Percentiles rank a stretch among this genome's conserved stretches.
Evolutionary conservation across 352 stramenopile genomes (phyloP).

Genomic region (Phytopythium delawarense): DNA sequence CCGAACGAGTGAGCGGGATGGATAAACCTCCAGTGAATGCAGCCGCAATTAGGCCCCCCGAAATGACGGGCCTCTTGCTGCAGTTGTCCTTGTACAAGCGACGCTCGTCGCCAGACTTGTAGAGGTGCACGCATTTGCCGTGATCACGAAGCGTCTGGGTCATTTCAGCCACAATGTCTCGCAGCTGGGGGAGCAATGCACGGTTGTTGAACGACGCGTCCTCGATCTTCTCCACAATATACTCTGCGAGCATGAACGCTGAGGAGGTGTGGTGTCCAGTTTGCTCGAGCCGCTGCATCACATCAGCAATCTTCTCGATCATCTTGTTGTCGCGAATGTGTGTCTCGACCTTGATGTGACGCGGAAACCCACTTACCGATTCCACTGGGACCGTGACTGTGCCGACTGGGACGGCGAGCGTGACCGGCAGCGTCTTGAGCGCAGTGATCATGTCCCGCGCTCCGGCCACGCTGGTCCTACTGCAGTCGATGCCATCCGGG

Average conservation of each 20-base stretch:
- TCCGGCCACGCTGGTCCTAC: neutral
- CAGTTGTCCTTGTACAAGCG: neutral
- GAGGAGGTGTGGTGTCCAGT: neutral
- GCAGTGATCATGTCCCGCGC: neutral
- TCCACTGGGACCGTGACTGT: neutral
- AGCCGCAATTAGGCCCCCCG: neutral
- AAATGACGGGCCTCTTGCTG: neutral
- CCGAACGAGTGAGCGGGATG: neutral
- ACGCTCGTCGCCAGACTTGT: neutral
- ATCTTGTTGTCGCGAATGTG: neutral
- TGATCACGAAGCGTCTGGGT: neutral
- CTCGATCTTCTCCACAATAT: neutral
- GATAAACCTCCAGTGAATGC: neutral
- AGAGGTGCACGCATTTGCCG: neutral
- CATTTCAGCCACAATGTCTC: neutral
- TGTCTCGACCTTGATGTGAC: neutral
- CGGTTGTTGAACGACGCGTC: neutral
- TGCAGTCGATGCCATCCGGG: neutral
- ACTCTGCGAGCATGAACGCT: neutral
- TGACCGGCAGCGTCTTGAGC: neutral
- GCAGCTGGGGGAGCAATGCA: neutral
- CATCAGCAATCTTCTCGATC: neutral
- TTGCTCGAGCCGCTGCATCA: neutral
- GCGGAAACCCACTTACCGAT: neutral
- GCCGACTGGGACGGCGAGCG: neutral